Percentiles rank a stretch among this genome's conserved stretches.
Evolutionary conservation across 2,329 filamentous ascomycete species (phyloP).

Genomic region (Apiospora phragmitis): DNA sequence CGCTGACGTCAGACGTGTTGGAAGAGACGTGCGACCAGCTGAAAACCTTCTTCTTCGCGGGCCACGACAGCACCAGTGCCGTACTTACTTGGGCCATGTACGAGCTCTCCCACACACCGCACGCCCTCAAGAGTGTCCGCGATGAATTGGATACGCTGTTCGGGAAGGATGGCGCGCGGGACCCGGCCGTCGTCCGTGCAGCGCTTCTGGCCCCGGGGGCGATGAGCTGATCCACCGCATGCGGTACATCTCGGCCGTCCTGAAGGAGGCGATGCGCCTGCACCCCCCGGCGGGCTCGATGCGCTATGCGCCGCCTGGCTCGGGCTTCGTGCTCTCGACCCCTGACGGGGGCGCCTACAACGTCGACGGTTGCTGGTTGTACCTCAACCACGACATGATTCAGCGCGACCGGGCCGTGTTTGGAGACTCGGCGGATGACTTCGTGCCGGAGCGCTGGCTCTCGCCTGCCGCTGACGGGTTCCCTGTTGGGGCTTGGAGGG

Average conservation of each 20-base stretch:
- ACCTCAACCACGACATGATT: conserved; percentile 14
- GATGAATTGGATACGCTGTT: conserved; percentile 1
- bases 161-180: neutral
- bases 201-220: conserved; percentile 6
- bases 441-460: neutral
- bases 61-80: conserved; percentile 17
- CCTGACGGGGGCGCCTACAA: conserved; percentile 16
- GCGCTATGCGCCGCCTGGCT: conserved; percentile 13
- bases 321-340: conserved; percentile 17
- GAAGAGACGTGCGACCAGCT: conserved; percentile 19
- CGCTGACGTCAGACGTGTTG: conserved; percentile 1
- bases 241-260: conserved; percentile 15
- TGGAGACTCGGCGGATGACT: conserved; percentile 16
- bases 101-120: conserved; percentile 16
- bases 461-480: neutral
- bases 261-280: conserved; percentile 19
- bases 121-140: conserved; percentile 3
- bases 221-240: conserved; percentile 15
- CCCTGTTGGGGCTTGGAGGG: conserved; percentile 41
- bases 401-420: conserved; percentile 15
- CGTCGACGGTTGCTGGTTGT: conserved; percentile 21
- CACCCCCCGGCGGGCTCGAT: conserved; percentile 17
- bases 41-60: conserved; percentile 18
- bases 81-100: conserved; percentile 15
- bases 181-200: conserved; percentile 10